Evolutionary conservation across 305 asterid species (phyloP).

Genomic region (Rubia tinctorum): DNA sequence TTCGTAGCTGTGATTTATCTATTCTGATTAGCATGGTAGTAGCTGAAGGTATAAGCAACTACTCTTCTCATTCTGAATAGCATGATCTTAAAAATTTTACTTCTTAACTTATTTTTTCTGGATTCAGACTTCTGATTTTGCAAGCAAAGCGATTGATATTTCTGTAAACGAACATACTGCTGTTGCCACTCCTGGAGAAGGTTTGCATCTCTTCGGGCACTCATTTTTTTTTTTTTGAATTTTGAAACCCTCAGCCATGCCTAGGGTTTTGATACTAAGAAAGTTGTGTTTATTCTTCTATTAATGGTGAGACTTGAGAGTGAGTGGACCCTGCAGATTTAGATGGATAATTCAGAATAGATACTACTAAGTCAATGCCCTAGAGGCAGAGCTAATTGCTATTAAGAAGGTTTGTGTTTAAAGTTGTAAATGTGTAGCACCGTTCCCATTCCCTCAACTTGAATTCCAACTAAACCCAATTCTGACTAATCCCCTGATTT

Average conservation of each 20-base stretch:
- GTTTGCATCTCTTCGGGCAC: conserved; percentile 33
- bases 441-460: background rate
- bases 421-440: background rate
- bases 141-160: conserved; percentile 61
- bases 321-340: no score
- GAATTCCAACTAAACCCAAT: background rate
- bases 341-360: no score
- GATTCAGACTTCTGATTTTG: conserved; percentile 69
- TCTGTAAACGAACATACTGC: conserved; percentile 67
- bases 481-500: background rate
- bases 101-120: conserved; percentile 9
- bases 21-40: no score
- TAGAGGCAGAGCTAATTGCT: conserved; percentile 96
- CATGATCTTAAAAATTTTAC: background rate
- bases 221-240: background rate
- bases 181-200: conserved; percentile 66
- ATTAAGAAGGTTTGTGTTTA: conserved; percentile 79
- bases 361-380: conserved; percentile 57
- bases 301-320: no score
- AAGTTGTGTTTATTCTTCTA: conserved; percentile 5
- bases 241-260: background rate
- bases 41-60: no score
- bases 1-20: no score
- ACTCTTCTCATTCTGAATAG: no score
- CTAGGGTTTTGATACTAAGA: conserved; percentile 1